Percentiles rank a stretch among this genome's conserved stretches.
These are phyloP conservation scores for Grammothele lineata DNA, from an alignment of 768 basidiomycete species.

Conservation along the genomic window DNA sequence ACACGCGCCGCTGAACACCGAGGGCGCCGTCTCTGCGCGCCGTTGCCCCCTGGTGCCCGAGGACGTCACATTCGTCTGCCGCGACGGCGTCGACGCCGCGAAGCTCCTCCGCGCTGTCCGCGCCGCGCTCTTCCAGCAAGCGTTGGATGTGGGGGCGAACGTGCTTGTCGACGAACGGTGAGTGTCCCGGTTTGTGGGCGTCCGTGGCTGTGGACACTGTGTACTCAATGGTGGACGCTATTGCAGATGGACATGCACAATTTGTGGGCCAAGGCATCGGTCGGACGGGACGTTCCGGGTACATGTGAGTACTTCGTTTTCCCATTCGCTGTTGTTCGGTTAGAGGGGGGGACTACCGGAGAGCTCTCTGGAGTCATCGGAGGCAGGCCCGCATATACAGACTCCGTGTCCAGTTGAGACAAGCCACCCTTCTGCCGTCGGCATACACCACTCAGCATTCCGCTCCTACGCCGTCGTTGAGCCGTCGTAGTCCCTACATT, in stretches of 20 bases:
- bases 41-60: slow-evolving; percentile 30
- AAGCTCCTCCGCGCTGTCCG: slow-evolving; percentile 56
- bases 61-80: slow-evolving; percentile 50
- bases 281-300: slow-evolving; percentile 55
- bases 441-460: no score
- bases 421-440: no score
- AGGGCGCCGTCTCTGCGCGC: slow-evolving; percentile 24
- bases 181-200: slow-evolving; percentile 25
- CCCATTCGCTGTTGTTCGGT: no score
- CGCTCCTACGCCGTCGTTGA: no score
- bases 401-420: no score
- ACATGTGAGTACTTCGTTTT: slow-evolving; percentile 38
- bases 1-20: slow-evolving; percentile 29
- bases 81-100: slow-evolving; percentile 56
- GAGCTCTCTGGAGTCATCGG: no score
- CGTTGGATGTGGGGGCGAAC: slow-evolving; percentile 47
- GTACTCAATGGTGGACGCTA: not conserved
- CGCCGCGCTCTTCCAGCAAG: slow-evolving; percentile 44
- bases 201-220: slow-evolving; percentile 1
- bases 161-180: slow-evolving; percentile 69
- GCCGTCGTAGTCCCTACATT: no score
- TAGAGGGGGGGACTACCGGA: no score
- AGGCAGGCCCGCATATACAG: no score
- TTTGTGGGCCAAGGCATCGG: slow-evolving; percentile 48
- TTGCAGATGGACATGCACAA: slow-evolving; percentile 60